Conservation (phyloP, 495 filamentous ascomycete genomes). For the Penicillium verhagenii region DNA sequence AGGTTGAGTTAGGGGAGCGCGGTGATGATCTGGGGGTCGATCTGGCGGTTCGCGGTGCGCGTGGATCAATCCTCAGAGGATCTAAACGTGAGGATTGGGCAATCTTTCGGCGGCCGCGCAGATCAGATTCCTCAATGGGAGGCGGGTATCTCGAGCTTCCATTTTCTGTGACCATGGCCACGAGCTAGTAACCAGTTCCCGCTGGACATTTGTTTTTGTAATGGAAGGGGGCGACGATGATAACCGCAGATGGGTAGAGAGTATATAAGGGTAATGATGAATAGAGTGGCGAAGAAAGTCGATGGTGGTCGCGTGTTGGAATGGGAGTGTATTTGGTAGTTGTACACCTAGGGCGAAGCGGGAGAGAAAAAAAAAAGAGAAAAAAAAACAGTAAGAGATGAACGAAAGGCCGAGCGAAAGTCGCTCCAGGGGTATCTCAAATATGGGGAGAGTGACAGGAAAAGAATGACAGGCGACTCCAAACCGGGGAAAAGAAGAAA, state of each 20-base stretch:
- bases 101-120: constrained; percentile 34
- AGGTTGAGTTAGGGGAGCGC: constrained; percentile 23
- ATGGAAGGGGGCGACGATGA: constrained; percentile 3
- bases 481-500: constrained; percentile 1
- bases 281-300: constrained; percentile 5
- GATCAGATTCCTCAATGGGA: constrained; percentile 33
- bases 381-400: not conserved
- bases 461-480: constrained; percentile 2
- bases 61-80: constrained; percentile 34
- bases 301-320: constrained; percentile 1
- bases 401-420: constrained; percentile 10
- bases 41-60: constrained; percentile 26
- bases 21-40: constrained; percentile 22
- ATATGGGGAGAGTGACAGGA: not conserved
- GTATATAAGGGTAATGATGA: not conserved
- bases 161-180: constrained; percentile 54
- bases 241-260: constrained; percentile 1
- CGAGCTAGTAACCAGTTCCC: constrained; percentile 39
- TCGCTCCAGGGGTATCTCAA: constrained; percentile 2
- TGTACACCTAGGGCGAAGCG: constrained; percentile 5
- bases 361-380: constrained; percentile 4
- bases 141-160: constrained; percentile 39
- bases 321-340: not conserved
- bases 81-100: constrained; percentile 36
- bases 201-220: constrained; percentile 47